phyloP scores from a whole-genome alignment of 1,139 yeast species.

The Yamadazyma songkhlaensis region DNA sequence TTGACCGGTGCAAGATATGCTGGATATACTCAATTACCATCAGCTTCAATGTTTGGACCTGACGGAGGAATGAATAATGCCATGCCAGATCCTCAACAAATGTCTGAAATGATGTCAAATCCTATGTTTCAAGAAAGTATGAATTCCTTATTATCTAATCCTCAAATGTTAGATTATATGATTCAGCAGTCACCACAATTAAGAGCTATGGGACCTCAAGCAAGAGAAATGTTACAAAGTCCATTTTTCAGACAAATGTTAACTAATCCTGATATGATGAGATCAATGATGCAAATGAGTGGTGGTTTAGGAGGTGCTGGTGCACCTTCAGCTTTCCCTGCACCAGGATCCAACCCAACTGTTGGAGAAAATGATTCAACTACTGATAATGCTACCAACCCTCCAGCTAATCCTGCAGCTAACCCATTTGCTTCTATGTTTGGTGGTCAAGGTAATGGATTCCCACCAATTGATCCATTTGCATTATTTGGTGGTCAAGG shows the following conservation, averaged over 20 bases:
- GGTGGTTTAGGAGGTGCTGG: slow-evolving; percentile 41
- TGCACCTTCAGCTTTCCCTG: slow-evolving; percentile 43
- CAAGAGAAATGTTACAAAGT: slow-evolving; percentile 79
- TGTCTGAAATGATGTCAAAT: slow-evolving; percentile 70
- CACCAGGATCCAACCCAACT: slow-evolving; percentile 50
- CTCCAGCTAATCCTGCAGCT: slow-evolving; percentile 24
- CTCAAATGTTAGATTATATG: slow-evolving; percentile 80
- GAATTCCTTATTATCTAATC: slow-evolving; percentile 74
- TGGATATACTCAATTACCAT: slow-evolving; percentile 84
- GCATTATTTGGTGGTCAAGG: slow-evolving; percentile 43
- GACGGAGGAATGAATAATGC: slow-evolving; percentile 82
- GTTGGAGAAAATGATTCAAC: slow-evolving; percentile 23
- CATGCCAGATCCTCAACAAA: slow-evolving; percentile 72
- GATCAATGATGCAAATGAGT: slow-evolving; percentile 77
- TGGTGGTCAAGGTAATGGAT: slow-evolving; percentile 29
- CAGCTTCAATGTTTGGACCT: slow-evolving; percentile 88
- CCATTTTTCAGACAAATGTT: slow-evolving; percentile 84
- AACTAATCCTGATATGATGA: slow-evolving; percentile 80
- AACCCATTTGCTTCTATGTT: slow-evolving; percentile 54
- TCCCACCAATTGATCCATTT: slow-evolving; percentile 40
- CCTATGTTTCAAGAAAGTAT: slow-evolving; percentile 81
- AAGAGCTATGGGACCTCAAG: slow-evolving; percentile 86
- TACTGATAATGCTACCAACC: slow-evolving; percentile 16
- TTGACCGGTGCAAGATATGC: slow-evolving; percentile 95
- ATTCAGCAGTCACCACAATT: slow-evolving; percentile 82